Percentiles rank a stretch among this genome's conserved stretches.
Evolutionary conservation across 768 basidiomycete genomes (phyloP).

Genomic region (Sporobolomyces phaffii): DNA sequence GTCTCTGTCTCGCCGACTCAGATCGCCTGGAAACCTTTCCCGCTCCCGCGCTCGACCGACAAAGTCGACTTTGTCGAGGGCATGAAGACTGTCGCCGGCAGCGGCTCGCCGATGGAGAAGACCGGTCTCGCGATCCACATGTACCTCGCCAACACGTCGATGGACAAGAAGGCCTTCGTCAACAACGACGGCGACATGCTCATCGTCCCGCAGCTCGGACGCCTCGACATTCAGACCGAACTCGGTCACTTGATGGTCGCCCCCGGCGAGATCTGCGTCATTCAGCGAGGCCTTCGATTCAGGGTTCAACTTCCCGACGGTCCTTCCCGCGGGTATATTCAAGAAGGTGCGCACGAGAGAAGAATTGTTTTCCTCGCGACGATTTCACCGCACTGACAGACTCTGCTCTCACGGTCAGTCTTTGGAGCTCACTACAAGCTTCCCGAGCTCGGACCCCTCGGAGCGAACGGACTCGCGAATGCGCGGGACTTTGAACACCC

Average conservation of each 20-base stretch:
- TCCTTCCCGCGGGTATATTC: conserved; percentile 55
- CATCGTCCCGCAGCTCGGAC: conserved; percentile 61
- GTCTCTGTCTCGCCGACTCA: conserved; percentile 61
- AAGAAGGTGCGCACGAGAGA: conserved; percentile 4
- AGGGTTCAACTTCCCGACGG: conserved; percentile 51
- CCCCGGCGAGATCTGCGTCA: conserved; percentile 61
- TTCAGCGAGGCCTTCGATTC: conserved; percentile 64
- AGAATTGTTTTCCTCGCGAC: too few species aligned
- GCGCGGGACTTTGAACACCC: conserved; percentile 58
- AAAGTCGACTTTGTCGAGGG: conserved; percentile 55
- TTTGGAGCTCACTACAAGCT: conserved; percentile 61
- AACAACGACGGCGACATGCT: conserved; percentile 61
- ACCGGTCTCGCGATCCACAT: conserved; percentile 64
- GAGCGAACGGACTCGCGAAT: conserved; percentile 64
- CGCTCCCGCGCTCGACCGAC: conserved; percentile 50
- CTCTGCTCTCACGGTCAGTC: neutral
- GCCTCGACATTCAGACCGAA: conserved; percentile 65
- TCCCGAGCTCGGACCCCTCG: conserved; percentile 62
- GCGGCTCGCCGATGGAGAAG: conserved; percentile 59
- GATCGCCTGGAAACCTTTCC: conserved; percentile 62
- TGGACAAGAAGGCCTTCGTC: conserved; percentile 38
- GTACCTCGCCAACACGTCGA: conserved; percentile 48
- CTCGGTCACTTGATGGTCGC: conserved; percentile 52
- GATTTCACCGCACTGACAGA: too few species aligned
- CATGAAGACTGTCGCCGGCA: conserved; percentile 60